phyloP scores from a whole-genome alignment of 371 early-diverging fungal species.

The Parasitella parasitica region DNA sequence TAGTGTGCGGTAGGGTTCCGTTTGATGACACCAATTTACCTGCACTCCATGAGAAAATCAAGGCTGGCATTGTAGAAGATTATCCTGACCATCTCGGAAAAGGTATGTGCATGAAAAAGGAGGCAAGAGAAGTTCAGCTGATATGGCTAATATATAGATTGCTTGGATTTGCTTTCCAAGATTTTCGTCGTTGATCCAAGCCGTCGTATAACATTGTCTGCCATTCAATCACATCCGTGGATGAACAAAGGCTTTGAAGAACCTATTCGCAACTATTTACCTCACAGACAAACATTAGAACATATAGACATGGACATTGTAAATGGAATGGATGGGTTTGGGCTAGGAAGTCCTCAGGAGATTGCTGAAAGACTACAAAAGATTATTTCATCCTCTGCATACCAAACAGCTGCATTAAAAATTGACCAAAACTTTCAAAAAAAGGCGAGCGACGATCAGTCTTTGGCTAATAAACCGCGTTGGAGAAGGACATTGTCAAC shows the following conservation, averaged over 20 bases:
- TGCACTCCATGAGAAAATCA: constrained; percentile 68
- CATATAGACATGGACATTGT: constrained; percentile 34
- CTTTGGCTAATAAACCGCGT: constrained; percentile 11
- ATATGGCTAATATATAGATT: constrained; percentile 60
- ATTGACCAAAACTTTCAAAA: constrained; percentile 22
- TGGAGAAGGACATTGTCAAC: constrained; percentile 5
- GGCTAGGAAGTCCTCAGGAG: constrained; percentile 33
- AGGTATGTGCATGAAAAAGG: constrained; percentile 27
- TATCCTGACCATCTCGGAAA: constrained; percentile 48
- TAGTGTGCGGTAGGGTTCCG: constrained; percentile 83
- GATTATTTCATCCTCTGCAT: constrained; percentile 34
- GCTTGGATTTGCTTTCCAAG: constrained; percentile 63
- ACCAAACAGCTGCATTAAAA: constrained; percentile 33
- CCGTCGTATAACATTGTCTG: constrained; percentile 36
- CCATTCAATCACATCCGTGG: constrained; percentile 71
- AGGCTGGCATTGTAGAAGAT: constrained; percentile 42
- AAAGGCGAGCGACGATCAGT: constrained; percentile 19
- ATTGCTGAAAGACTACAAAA: constrained; percentile 29
- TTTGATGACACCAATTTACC: constrained; percentile 78
- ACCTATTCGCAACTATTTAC: constrained; percentile 37
- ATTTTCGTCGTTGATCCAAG: constrained; percentile 66
- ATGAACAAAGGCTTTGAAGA: constrained; percentile 64
- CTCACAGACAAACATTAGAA: constrained; percentile 31
- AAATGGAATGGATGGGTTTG: constrained; percentile 49
- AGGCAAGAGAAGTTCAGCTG: no score